Base-by-base conservation (phyloP, 164 flowering plant genomes). In the Hamamelis virginiana region DNA sequence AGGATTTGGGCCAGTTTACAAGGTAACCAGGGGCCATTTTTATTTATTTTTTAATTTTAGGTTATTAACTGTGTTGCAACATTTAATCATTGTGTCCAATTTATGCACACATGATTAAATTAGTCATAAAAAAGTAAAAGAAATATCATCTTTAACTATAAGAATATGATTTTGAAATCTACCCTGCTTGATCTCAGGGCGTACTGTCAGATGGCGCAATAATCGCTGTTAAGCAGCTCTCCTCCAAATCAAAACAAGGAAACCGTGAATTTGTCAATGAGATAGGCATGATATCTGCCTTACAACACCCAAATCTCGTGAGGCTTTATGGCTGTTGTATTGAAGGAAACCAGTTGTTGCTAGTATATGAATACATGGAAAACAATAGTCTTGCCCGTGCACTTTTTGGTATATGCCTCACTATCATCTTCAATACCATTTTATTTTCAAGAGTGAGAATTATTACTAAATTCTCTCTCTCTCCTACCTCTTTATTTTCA, bases 1-100 rank as follows among this genome's bases (percentile, higher is more conserved):
- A 28, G 94, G 97, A 19, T 89, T 91, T 78, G 97, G 97, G 45
- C 84, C 94, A 4, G 97, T 91, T 51, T 88, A 76, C 78, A 91
- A 88, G 92, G 97, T 91, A 78, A 59, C 41, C 25, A 21, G 22
- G 9, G 43, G 18, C 46, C 56, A 33, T 33, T 33, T 33, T 33
- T 51, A n/a, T n/a, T n/a, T n/a, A n/a, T 21, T 45, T 41, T 66
- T 59, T 18, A 33, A 33, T 33, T 6, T 33, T 33, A 33, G 41
- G 41, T 33, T 33, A 33, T 33, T 33, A 33, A 33, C 41, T 33
- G 41, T 33, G 41, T 33, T 33, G 41, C 41, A 33, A 33, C 4
- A 33, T 33, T 33, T 33, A 33, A 6, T 2, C 41, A 2, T 33
- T 33, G 41, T 33, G 6, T 33, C 41, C 41, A 33, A 33, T 33